Conservation (phyloP, 768 basidiomycete species). For the Daedalea quercina region DNA sequence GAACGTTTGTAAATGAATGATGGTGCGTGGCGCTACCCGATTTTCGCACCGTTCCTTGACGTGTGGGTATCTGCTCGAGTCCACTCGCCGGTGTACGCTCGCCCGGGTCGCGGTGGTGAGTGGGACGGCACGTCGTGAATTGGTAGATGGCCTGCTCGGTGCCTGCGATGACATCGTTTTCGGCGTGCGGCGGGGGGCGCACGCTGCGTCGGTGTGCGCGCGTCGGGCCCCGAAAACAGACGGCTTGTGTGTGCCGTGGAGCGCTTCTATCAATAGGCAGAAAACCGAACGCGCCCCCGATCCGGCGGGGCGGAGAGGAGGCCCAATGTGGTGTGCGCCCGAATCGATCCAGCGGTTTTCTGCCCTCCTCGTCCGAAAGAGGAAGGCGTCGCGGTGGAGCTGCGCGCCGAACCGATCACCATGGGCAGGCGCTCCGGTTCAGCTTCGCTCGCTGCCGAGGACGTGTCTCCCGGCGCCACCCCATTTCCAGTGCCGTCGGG, state of each 20-base stretch:
- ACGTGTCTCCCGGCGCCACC: background rate
- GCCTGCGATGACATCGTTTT: too few relatives aligned
- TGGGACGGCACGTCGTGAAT: too few relatives aligned
- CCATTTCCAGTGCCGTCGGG: background rate
- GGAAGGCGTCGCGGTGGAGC: conserved; percentile 1
- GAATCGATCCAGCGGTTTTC: conserved; percentile 5
- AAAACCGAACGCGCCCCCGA: background rate
- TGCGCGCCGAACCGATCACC: background rate
- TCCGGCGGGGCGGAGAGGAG: background rate
- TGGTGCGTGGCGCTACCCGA: too few relatives aligned
- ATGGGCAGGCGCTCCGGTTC: background rate
- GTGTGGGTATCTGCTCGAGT: too few relatives aligned
- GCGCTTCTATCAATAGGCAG: background rate
- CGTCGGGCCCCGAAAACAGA: background rate
- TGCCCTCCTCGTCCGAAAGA: conserved; percentile 2
- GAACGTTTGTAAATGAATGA: too few relatives aligned
- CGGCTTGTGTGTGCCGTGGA: background rate
- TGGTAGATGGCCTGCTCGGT: too few relatives aligned
- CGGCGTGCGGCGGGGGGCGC: too few relatives aligned
- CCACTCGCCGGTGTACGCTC: too few relatives aligned
- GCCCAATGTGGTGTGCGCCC: conserved; percentile 9
- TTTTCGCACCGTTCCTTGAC: too few relatives aligned
- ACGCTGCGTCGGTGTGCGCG: too few relatives aligned
- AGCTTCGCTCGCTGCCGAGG: background rate
- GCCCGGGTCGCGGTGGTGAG: too few relatives aligned